These are phyloP conservation scores for Keqinozyma sinolaborantium DNA, from an alignment of 1,139 yeast genomes.

Conservation along the genomic window DNA sequence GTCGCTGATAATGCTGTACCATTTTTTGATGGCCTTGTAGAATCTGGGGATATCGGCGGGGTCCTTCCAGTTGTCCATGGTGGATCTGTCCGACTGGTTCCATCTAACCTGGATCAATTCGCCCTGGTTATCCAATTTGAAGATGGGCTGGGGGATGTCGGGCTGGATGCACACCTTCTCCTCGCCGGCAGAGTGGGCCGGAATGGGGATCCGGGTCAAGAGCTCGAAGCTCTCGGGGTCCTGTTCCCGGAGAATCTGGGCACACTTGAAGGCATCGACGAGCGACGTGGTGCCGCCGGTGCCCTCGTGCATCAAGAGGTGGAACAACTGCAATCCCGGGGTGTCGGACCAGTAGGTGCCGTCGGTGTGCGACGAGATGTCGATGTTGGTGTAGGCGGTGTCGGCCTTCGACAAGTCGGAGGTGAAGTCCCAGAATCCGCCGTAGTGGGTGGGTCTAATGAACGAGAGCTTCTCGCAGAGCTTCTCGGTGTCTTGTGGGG, in stretches of 20 bases:
- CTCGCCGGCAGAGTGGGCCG: constrained; percentile 82
- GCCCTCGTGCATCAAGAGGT: constrained; percentile 63
- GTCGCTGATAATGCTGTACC: constrained; percentile 54
- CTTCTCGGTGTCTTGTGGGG: constrained; percentile 58
- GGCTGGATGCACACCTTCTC: constrained; percentile 65
- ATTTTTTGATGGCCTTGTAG: constrained; percentile 56
- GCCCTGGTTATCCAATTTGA: constrained; percentile 53
- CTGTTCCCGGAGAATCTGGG: constrained; percentile 42
- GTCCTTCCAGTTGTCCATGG: constrained; percentile 56
- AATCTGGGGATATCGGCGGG: constrained; percentile 55
- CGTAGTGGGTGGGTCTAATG: constrained; percentile 72
- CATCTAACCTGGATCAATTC: constrained; percentile 65
- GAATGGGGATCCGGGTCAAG: constrained; percentile 50
- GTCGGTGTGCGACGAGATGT: constrained; percentile 67
- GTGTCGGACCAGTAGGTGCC: constrained; percentile 80
- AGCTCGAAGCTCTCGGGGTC: constrained; percentile 56
- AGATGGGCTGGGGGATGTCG: constrained; percentile 56
- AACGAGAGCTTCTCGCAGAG: constrained; percentile 60
- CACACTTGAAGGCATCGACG: constrained; percentile 68
- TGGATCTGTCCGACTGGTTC: constrained; percentile 73
- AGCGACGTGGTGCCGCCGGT: constrained; percentile 72
- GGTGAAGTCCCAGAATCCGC: constrained; percentile 82
- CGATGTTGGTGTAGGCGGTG: constrained; percentile 72
- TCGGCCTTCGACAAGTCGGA: constrained; percentile 69
- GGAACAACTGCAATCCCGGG: constrained; percentile 73